Conservation (phyloP, 169 alveolate genomes). For the Cryptosporidium viatorum region DNA sequence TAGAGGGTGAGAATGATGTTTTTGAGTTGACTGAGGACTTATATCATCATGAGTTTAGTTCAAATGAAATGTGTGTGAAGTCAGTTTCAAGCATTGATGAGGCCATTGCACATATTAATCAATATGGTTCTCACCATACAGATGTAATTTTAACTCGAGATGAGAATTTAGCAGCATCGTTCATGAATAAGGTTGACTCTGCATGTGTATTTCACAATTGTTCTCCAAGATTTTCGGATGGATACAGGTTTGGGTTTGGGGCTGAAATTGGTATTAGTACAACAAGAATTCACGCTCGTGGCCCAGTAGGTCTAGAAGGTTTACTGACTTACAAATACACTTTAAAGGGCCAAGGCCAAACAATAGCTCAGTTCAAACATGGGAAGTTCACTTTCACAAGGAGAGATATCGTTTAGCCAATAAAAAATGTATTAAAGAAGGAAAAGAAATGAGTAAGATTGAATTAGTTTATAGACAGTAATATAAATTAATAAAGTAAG, state of each 20-base stretch:
- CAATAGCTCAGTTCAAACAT: conserved; percentile 70
- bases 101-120: conserved; percentile 80
- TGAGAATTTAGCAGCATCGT: conserved; percentile 41
- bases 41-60: conserved; percentile 79
- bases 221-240: conserved; percentile 84
- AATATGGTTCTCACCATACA: conserved; percentile 84
- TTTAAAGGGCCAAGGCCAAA: conserved; percentile 81
- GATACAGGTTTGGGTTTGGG: conserved; percentile 83
- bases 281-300: conserved; percentile 82
- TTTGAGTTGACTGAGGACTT: conserved; percentile 55
- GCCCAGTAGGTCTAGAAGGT: conserved; percentile 85
- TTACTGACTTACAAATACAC: conserved; percentile 79
- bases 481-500: neutral
- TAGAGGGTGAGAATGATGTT: neutral
- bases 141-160: conserved; percentile 80
- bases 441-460: neutral
- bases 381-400: conserved; percentile 32
- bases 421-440: neutral
- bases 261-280: conserved; percentile 86
- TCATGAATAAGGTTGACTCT: conserved; percentile 78
- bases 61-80: conserved; percentile 75
- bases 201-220: conserved; percentile 83
- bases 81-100: conserved; percentile 75
- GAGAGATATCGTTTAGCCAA: conserved; percentile 12
- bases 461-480: neutral